phyloP scores from a whole-genome alignment of 2,329 filamentous ascomycete genomes.

The Geosmithia putterillii region DNA sequence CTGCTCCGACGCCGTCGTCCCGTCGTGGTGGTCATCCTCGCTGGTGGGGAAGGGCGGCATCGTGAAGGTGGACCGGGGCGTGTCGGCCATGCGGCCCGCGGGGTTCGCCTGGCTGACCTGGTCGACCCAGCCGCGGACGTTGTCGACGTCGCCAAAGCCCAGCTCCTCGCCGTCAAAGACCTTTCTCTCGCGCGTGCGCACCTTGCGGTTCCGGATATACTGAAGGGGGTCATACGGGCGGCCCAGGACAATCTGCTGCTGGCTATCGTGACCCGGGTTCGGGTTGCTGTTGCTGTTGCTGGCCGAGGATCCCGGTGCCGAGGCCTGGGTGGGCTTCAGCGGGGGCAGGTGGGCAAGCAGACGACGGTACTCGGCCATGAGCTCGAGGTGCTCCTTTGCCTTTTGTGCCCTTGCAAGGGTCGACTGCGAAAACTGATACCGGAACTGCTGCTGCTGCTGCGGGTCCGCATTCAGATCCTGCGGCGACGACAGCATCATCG shows the following conservation, averaged over 20 bases:
- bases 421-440: conserved; percentile 62
- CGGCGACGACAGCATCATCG: conserved; percentile 27
- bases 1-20: conserved; percentile 9
- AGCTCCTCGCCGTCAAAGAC: conserved; percentile 61
- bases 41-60: conserved; percentile 35
- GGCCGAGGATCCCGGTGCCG: conserved; percentile 16
- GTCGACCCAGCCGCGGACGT: conserved; percentile 68
- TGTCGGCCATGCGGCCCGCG: not conserved
- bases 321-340: conserved; percentile 37
- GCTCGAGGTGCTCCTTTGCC: conserved; percentile 73
- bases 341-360: conserved; percentile 71
- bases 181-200: conserved; percentile 66
- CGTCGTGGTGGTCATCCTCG: conserved; percentile 21
- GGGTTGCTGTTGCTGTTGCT: too few species aligned
- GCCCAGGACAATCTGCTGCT: conserved; percentile 32
- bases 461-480: conserved; percentile 17
- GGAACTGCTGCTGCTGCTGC: conserved; percentile 21
- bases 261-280: conserved; percentile 25
- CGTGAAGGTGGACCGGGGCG: conserved; percentile 1
- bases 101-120: conserved; percentile 3
- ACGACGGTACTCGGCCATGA: conserved; percentile 73
- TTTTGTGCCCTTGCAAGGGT: conserved; percentile 75
- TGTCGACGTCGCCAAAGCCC: conserved; percentile 63
- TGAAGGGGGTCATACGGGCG: conserved; percentile 85
- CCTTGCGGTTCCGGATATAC: conserved; percentile 80